Evolutionary conservation across 163 green algal genomes (phyloP).

Genomic region (Chlamydomonas reinhardtii): DNA sequence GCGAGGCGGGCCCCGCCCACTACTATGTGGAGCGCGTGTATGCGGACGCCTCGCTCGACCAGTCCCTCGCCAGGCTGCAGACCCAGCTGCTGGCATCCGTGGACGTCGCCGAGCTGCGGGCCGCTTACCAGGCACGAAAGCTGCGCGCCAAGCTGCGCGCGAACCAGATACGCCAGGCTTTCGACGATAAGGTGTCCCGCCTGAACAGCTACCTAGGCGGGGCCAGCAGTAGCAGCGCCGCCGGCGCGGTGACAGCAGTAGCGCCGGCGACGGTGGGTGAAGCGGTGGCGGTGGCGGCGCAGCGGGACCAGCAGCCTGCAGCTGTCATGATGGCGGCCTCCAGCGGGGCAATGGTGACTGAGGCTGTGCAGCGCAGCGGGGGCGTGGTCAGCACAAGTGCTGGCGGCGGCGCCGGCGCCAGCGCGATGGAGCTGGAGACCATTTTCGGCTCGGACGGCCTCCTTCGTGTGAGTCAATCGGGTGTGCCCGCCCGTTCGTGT

Average conservation of each 20-base stretch:
- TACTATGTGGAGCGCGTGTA: conserved; percentile 24
- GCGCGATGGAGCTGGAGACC: conserved; percentile 32
- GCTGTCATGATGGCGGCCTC: not conserved
- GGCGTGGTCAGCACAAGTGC: not conserved
- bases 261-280: no score
- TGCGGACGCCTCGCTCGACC: conserved; percentile 13
- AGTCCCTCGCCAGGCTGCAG: not conserved
- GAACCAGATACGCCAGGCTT: not conserved
- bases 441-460: conserved; percentile 55
- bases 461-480: conserved; percentile 40
- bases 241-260: no score
- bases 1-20: not conserved
- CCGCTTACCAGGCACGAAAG: not conserved
- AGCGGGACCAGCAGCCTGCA: not conserved
- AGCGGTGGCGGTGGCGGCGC: no score
- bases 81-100: not conserved
- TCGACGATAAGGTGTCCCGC: conserved; percentile 26
- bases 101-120: not conserved
- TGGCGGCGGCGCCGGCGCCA: not conserved
- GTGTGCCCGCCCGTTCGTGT: no score
- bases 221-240: not conserved
- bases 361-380: no score
- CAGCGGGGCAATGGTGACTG: not conserved
- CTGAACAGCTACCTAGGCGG: not conserved
- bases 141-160: conserved; percentile 31